Evolutionary conservation across 495 filamentous ascomycete species (phyloP), one percentile per base, ranked within the genome.

Genomic region (Neurospora sp.): DNA sequence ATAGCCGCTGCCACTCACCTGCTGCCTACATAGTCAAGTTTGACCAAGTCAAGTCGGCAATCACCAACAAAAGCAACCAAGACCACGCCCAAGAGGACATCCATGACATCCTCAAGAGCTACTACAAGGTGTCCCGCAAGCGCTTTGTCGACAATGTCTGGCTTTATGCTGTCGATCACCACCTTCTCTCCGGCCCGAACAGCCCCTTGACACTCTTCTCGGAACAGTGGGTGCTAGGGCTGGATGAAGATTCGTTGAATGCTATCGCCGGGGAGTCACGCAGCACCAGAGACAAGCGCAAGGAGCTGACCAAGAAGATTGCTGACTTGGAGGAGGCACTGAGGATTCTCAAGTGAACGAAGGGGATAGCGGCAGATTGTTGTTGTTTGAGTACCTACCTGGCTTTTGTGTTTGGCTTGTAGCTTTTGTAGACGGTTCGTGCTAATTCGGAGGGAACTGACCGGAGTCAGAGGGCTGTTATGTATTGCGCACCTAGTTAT

Each of bases 121-220:
- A 91, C 78, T 91, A 91, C 78, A 86, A 87, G 40, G 86, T 90
- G 0, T 84, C 89, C 0, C 79, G 76, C 5, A 86, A 86, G 61
- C 82, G 85, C 0, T 90, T 90, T 68, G 80, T 89, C n/a, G 89
- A 91, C 75, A 84, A 82, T 53, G 78, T 90, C 9, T 86, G 80
- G 72, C 74, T 75, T 16, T 79, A 81, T 74, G 83, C 74, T 0
- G 76, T 83, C 20, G 76, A 80, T 65, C 74, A 82, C 68, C 74
- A 72, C 45, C 77, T 84, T 17, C 79, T 84, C 2, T 68, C 73
- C 16, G 81, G 81, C 1, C 76, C 79, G 1, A 44, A 76, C 45
- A 80, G 79, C 31, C 79, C 81, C 5, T 74, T 85, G 17, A 70
- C 45, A 3, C 69, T 83, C 6, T 76, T 84, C 16, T 78, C 71